These are phyloP conservation scores for Petunia axillaris DNA, from an alignment of 257 asterid species.

Conservation along the genomic window DNA sequence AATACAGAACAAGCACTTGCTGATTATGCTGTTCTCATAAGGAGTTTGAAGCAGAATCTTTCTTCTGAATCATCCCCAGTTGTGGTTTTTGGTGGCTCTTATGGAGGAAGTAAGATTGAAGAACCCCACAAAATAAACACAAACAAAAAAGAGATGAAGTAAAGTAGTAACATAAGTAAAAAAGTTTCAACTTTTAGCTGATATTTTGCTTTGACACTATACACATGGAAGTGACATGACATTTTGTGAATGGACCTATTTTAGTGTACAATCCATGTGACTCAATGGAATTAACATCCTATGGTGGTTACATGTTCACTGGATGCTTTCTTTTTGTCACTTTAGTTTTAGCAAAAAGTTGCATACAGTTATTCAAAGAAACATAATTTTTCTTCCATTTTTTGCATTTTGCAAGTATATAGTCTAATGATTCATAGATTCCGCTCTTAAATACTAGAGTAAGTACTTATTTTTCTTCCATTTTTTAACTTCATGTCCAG, in stretches of 20 bases:
- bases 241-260: slow-evolving; percentile 8
- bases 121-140: neutral
- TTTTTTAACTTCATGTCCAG: slow-evolving; percentile 30
- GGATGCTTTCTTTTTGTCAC: neutral
- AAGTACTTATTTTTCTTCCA: neutral
- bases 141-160: neutral
- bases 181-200: neutral
- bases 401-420: neutral
- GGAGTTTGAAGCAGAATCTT: slow-evolving; percentile 64
- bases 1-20: slow-evolving; percentile 81
- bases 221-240: slow-evolving; percentile 24
- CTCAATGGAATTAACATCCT: neutral
- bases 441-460: neutral
- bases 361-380: no score
- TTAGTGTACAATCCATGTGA: neutral
- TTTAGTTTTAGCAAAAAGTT: no score
- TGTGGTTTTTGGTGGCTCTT: slow-evolving; percentile 86
- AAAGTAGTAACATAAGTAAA: neutral
- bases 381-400: neutral
- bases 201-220: neutral
- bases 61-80: slow-evolving; percentile 84
- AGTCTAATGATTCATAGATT: neutral
- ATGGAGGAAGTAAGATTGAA: slow-evolving; percentile 72
- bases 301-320: neutral
- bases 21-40: slow-evolving; percentile 68